Base-by-base conservation (phyloP, 2,329 filamentous ascomycete species). In the Trichoderma simmonsii region DNA sequence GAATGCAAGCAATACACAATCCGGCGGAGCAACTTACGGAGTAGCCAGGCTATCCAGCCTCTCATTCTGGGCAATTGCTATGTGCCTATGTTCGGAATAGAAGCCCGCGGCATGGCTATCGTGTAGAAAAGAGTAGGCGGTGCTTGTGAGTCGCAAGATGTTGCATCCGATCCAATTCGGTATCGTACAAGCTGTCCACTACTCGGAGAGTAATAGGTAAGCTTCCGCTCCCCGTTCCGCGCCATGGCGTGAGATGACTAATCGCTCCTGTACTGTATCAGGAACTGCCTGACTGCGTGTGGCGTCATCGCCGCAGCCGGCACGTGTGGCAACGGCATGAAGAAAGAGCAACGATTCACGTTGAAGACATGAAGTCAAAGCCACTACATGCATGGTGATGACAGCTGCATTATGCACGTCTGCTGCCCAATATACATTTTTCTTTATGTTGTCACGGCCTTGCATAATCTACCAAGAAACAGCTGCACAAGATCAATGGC, bases 61-160 rank as follows among this genome's bases (percentile, higher is more conserved):
- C 80, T 82, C 83, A 85, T 85, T 69, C 62, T 82, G 75, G 79
- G 79, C 79, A 80, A 75, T 73, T 77, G 74, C 77, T 81, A 82
- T 79, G 75, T 79, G 78, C 78, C 78, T 75, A 74, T 75, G 54
- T 59, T 72, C 21, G 64, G 60, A 72, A 71, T 70, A 72, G 66
- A 74, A 73, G 74, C 73, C 64, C 73, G 73, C 74, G 73, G 79
- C 80, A 81, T 81, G 77, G 76, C 78, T 73, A 59, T 54, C 48
- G 39, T 48, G 34, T 63, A 36, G 24, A 59, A 26, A 65, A 54
- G 61, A 28, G n/a, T 4, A 39, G 43, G 62, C 62, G 57, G 54
- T 34, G 36, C n/a, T 26, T 51, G 65, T 39, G 48, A 62, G 36
- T 71, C 64, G 60, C 39, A 71, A 21, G 61, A 63, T 43, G 62